These are phyloP conservation scores for Alloascoidea africana DNA, from an alignment of 805 yeast genomes.

Conservation along the genomic window DNA sequence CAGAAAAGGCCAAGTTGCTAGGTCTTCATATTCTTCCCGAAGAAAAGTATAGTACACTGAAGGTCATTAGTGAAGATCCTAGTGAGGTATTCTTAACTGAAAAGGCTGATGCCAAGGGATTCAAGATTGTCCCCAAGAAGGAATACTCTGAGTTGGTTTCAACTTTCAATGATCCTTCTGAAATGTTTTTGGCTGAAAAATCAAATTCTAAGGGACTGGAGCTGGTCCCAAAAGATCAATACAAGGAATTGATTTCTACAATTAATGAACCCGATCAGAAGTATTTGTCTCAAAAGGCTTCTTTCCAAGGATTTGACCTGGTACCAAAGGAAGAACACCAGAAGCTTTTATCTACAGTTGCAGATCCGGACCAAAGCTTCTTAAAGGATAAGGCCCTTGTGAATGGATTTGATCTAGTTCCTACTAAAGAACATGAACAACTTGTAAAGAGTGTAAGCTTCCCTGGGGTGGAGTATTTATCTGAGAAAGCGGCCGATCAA, in stretches of 20 bases:
- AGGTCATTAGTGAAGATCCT: conserved; percentile 9
- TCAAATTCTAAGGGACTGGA: conserved; percentile 8
- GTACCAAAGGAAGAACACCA: conserved; percentile 11
- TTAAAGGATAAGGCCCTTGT: conserved; percentile 15
- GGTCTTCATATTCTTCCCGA: neutral
- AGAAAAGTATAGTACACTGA: neutral
- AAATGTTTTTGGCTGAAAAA: conserved; percentile 4
- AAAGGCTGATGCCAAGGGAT: conserved; percentile 12
- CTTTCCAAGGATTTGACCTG: conserved; percentile 12
- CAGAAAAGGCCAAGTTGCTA: neutral
- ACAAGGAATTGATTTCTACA: conserved; percentile 4
- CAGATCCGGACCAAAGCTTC: conserved; percentile 3
- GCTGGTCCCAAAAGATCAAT: conserved; percentile 9
- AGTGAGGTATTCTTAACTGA: conserved; percentile 5
- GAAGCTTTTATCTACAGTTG: conserved; percentile 3
- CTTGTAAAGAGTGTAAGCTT: neutral
- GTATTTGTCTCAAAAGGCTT: neutral
- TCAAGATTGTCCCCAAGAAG: conserved; percentile 5
- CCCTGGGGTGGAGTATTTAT: conserved; percentile 10
- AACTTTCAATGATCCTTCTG: neutral
- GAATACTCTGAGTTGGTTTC: neutral
- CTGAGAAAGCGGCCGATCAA: conserved; percentile 22
- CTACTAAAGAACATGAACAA: conserved; percentile 7
- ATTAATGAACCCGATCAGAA: neutral
- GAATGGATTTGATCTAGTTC: conserved; percentile 20